Conservation (phyloP, 2,329 filamentous ascomycete species). For the Colletotrichum spaethianum region DNA sequence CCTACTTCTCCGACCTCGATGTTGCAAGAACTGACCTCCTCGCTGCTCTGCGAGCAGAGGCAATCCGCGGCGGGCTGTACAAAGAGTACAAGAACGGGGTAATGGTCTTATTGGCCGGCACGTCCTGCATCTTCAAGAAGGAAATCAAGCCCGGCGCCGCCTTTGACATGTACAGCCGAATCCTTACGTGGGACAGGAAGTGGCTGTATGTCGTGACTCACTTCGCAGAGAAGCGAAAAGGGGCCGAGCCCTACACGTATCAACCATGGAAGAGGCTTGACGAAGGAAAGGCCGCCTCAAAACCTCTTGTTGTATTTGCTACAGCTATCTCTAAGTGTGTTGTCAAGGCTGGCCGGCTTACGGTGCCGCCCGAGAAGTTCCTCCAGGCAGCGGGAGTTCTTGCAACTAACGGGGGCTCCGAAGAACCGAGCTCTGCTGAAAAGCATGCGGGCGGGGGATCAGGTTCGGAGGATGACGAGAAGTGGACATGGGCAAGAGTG, state of each 20-base stretch:
- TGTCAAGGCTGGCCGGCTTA: constrained; percentile 85
- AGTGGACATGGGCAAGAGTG: constrained; percentile 33
- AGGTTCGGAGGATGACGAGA: background rate
- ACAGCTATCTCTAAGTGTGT: constrained; percentile 85
- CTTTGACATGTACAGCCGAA: constrained; percentile 79
- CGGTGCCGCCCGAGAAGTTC: constrained; percentile 75
- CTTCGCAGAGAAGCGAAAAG: constrained; percentile 51
- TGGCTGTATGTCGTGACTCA: constrained; percentile 50
- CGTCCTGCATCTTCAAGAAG: constrained; percentile 79
- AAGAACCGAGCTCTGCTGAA: background rate
- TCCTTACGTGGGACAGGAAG: constrained; percentile 49
- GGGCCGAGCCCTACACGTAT: constrained; percentile 49
- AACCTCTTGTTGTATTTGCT: constrained; percentile 61
- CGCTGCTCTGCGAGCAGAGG: constrained; percentile 50
- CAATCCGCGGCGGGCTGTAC: constrained; percentile 55
- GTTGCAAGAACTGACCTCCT: constrained; percentile 56
- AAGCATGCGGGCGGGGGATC: background rate
- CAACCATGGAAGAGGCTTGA: constrained; percentile 61
- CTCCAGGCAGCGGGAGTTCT: constrained; percentile 30
- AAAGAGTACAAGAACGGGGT: constrained; percentile 56
- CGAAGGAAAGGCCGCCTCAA: constrained; percentile 53
- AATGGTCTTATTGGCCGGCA: constrained; percentile 77
- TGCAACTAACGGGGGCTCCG: background rate
- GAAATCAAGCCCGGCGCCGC: constrained; percentile 79
- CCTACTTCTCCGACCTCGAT: constrained; percentile 80